These are phyloP conservation scores for Globisporangium uncinulatum DNA, from an alignment of 352 stramenopile genomes.

Conservation along the genomic window DNA sequence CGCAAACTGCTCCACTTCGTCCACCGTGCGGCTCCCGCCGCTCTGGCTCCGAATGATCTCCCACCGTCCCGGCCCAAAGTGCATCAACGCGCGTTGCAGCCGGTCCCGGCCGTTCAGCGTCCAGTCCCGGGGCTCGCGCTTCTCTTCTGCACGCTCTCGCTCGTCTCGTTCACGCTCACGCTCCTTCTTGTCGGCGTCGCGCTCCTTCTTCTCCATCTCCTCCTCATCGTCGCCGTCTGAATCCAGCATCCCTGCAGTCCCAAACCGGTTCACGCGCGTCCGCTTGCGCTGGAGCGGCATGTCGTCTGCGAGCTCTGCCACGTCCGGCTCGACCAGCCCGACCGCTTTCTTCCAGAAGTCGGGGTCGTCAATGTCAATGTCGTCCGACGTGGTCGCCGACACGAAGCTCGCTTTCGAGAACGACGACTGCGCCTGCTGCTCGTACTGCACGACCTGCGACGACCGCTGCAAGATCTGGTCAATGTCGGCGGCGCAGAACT, in stretches of 20 bases:
- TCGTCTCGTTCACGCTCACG: conserved; percentile 36
- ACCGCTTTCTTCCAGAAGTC: conserved; percentile 99
- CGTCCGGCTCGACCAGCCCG: conserved; percentile 71
- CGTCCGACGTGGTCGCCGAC: conserved; percentile 81
- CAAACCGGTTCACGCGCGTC: conserved; percentile 82
- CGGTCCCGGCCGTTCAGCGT: conserved; percentile 82
- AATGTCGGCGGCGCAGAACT: conserved; percentile 97
- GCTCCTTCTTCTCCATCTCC: conserved; percentile 31
- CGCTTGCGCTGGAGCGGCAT: conserved; percentile 80
- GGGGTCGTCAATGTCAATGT: conserved; percentile 98
- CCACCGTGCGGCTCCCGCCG: conserved; percentile 75
- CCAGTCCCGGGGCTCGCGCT: conserved; percentile 72
- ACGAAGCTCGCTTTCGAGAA: conserved; percentile 94
- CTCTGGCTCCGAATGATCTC: conserved; percentile 87
- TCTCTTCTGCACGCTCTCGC: conserved; percentile 53
- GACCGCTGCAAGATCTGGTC: conserved; percentile 95
- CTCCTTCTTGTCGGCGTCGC: conserved; percentile 31
- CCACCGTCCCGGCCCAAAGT: conserved; percentile 84
- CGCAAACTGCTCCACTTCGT: conserved; percentile 80
- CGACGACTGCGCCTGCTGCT: conserved; percentile 74
- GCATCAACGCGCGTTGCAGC: conserved; percentile 82
- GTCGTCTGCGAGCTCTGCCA: conserved; percentile 43
- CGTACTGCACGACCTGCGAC: conserved; percentile 83
- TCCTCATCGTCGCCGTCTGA: conserved; percentile 72
- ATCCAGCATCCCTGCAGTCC: conserved; percentile 38